These are phyloP conservation scores for Fusarium bulbicola DNA, from an alignment of 2,329 filamentous ascomycete genomes.

Conservation along the genomic window DNA sequence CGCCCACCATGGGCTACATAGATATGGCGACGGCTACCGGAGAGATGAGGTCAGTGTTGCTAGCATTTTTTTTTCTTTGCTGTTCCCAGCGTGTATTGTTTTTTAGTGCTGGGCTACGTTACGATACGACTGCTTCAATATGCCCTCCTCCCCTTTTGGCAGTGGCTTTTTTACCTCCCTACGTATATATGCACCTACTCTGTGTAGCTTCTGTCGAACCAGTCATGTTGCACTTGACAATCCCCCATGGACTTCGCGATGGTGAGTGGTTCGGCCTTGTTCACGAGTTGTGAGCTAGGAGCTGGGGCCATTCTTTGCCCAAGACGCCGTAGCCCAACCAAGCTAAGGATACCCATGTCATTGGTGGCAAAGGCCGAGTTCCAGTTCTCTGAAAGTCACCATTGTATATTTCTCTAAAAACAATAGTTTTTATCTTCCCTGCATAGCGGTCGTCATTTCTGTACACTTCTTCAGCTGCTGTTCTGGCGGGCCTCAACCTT, in stretches of 20 bases:
- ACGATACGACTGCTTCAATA: neutral
- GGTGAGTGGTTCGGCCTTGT: conserved; percentile 23
- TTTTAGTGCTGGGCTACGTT: neutral
- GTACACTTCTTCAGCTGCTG: neutral
- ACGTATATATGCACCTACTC: neutral
- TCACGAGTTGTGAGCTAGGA: conserved; percentile 31
- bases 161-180: neutral
- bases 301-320: conserved; percentile 7
- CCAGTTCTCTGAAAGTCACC: neutral
- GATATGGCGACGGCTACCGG: conserved; percentile 57
- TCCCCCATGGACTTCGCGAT: neutral
- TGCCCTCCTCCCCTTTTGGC: neutral
- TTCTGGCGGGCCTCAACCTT: conserved; percentile 21
- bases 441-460: neutral
- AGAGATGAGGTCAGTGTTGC: conserved; percentile 64
- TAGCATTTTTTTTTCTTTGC: conserved; percentile 27
- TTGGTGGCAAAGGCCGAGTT: conserved; percentile 15
- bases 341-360: conserved; percentile 22
- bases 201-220: neutral
- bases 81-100: neutral
- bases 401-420: neutral
- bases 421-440: neutral
- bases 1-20: conserved; percentile 63
- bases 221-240: neutral
- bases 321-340: neutral